Base-by-base conservation (phyloP, 257 asterid species). In the Penstemon davidsonii region DNA sequence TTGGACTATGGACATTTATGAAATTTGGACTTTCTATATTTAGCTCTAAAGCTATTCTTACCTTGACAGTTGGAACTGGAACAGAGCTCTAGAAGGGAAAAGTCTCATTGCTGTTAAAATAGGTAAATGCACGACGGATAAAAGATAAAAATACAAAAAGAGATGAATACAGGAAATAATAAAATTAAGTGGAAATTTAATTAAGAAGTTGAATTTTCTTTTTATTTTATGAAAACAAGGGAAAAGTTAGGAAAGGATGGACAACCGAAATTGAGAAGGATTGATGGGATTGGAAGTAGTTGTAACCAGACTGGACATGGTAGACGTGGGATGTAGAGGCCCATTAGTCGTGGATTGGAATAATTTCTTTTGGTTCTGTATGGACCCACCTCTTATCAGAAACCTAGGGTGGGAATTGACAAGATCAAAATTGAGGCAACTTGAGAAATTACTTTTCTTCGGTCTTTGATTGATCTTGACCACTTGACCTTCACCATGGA, bases 241-340 rank as follows among this genome's bases (percentile, higher is more conserved):
- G 19, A 37, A 13, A 9, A 12, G 47, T 8, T 12, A 58, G 6
- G 7, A 51, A n/a, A 59, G n/a, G 44, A 54, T 38, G 47, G 40
- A 46, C 15, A 53, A 54, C 4, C 13, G 8, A 64, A 65, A 7
- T 40, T 10, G 37, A 52, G 25, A 46, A 10, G 25, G 50, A 45
- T 45, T 6, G 51, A 0, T 46, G 2, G 8, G 51, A 7, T 46
- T 46, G 51, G 51, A 46, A 46, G 9, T 42, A 46, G 9, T 42
- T 57, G 81, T 42, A 7, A 61, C 62, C 76, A 73, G 77, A 61
- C 70, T 77, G 82, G 82, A 59, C 8, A 18, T 52, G 0, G 64
- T 56, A 47, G 69, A 37, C 25, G 78, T 68, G 73, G 80, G 69
- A 10, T 4, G 40, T 5, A 53, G 8, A n/a, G 57, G 66, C 47